phyloP scores from a whole-genome alignment of 345 rosid genomes.

The Eucalyptus grandis region DNA sequence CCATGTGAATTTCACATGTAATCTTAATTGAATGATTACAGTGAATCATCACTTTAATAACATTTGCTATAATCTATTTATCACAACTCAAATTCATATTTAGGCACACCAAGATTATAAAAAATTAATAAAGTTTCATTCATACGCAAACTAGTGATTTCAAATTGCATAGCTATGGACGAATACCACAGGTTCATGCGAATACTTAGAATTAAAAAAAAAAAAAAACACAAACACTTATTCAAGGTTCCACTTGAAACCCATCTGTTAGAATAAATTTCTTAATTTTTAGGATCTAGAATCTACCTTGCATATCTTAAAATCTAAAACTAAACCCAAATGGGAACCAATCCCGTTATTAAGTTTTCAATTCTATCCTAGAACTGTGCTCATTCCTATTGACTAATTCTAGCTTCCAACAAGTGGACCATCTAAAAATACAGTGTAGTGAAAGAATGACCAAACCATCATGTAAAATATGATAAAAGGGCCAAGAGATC shows the following conservation, averaged over 20 bases:
- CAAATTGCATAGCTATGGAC: not conserved
- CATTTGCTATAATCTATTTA: fast-evolving
- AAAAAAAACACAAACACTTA: no score
- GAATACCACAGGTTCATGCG: fast-evolving
- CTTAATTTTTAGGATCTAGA: no score
- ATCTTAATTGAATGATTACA: no score
- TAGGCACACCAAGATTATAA: no score
- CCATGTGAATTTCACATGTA: not conserved
- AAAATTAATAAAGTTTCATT: no score
- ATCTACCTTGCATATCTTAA: no score
- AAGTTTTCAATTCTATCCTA: no score
- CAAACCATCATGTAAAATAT: not conserved
- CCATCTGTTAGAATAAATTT: fast-evolving
- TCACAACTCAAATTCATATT: no score
- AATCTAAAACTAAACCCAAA: no score
- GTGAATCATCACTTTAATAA: no score
- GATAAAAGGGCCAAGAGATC: not conserved
- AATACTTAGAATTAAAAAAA: no score
- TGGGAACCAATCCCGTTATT: fast-evolving
- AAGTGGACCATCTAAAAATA: not conserved
- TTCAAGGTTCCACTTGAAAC: fast-evolving
- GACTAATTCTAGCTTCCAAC: not conserved
- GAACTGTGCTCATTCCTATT: fast-evolving
- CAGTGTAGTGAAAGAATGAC: not conserved
- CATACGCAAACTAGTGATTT: fast-evolving